A percentile compares a stretch with the other conserved stretches of the same genome.
Conservation (phyloP, 2,329 filamentous ascomycete species). For the Verticillium albo-atrum region DNA sequence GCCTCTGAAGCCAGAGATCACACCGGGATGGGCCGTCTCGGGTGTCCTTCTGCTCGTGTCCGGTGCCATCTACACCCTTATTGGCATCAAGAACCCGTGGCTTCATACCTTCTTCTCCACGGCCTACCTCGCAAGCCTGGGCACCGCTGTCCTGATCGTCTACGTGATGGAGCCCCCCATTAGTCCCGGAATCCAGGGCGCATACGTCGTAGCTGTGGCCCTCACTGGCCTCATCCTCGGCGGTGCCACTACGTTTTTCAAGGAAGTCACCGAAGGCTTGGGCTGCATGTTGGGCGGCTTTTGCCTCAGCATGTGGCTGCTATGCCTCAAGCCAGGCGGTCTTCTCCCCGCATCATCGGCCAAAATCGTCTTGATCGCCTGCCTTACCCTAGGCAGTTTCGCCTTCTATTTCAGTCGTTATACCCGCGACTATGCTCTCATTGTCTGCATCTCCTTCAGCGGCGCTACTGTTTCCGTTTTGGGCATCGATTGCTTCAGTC, state of each 20-base stretch:
- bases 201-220: slow-evolving; percentile 75
- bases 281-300: slow-evolving; percentile 86
- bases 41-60: slow-evolving; percentile 71
- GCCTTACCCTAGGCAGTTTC: slow-evolving; percentile 64
- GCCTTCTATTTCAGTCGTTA: slow-evolving; percentile 73
- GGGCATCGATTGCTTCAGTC: slow-evolving; percentile 86
- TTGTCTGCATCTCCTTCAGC: slow-evolving; percentile 71
- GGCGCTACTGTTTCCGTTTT: slow-evolving; percentile 76
- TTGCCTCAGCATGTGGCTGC: slow-evolving; percentile 84
- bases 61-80: slow-evolving; percentile 66
- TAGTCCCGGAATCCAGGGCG: slow-evolving; percentile 72
- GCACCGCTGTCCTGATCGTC: slow-evolving; percentile 75
- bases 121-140: slow-evolving; percentile 66
- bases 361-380: slow-evolving; percentile 71
- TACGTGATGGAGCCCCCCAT: slow-evolving; percentile 85
- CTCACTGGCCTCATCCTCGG: slow-evolving; percentile 72
- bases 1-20: slow-evolving; percentile 70
- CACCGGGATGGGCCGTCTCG: slow-evolving; percentile 74
- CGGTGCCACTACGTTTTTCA: slow-evolving; percentile 70
- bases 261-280: slow-evolving; percentile 75
- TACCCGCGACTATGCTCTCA: slow-evolving; percentile 74
- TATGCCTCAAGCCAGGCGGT: slow-evolving; percentile 72
- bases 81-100: slow-evolving; percentile 79
- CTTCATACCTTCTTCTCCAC: slow-evolving; percentile 78
- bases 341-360: slow-evolving; percentile 56